These are phyloP conservation scores for Haberlea rhodopensis DNA, from an alignment of 257 asterid species.

Conservation along the genomic window DNA sequence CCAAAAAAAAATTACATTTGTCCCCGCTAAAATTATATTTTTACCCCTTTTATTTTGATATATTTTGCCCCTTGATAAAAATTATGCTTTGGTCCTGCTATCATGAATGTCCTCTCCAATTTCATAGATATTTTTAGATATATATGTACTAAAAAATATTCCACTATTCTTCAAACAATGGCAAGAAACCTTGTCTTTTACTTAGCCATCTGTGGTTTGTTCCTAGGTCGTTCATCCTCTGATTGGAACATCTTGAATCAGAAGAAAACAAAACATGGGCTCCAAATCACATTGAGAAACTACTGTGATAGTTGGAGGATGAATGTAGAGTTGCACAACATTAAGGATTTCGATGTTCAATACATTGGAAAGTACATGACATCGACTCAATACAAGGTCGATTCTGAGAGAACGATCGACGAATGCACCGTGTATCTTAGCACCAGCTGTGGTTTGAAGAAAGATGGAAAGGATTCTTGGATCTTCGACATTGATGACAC, in stretches of 20 bases:
- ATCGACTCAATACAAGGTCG: conserved; percentile 70
- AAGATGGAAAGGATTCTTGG: conserved; percentile 70
- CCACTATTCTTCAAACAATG: no score
- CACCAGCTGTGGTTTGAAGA: conserved; percentile 46
- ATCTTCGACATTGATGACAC: conserved; percentile 74
- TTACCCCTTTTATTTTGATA: no score
- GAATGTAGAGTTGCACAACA: conserved; percentile 71
- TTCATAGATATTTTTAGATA: no score
- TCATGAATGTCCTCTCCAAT: no score
- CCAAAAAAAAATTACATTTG: no score
- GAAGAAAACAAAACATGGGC: conserved; percentile 30
- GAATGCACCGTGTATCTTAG: conserved; percentile 49
- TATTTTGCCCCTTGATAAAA: no score
- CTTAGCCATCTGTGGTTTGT: conserved; percentile 27
- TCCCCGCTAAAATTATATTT: no score
- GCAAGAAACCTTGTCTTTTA: conserved; percentile 30
- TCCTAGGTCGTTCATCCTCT: conserved; percentile 38
- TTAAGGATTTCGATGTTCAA: conserved; percentile 42
- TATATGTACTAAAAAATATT: no score
- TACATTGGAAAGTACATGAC: conserved; percentile 63
- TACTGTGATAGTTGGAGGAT: conserved; percentile 81
- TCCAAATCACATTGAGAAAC: conserved; percentile 58
- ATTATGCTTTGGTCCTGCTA: no score
- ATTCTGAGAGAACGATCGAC: conserved; percentile 53
- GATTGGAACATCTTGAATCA: conserved; percentile 71